A percentile compares a stretch with the other conserved stretches of the same genome.
Evolutionary conservation across 2,329 filamentous ascomycete genomes (phyloP).

Genomic region (Colletotrichum gigasporum): DNA sequence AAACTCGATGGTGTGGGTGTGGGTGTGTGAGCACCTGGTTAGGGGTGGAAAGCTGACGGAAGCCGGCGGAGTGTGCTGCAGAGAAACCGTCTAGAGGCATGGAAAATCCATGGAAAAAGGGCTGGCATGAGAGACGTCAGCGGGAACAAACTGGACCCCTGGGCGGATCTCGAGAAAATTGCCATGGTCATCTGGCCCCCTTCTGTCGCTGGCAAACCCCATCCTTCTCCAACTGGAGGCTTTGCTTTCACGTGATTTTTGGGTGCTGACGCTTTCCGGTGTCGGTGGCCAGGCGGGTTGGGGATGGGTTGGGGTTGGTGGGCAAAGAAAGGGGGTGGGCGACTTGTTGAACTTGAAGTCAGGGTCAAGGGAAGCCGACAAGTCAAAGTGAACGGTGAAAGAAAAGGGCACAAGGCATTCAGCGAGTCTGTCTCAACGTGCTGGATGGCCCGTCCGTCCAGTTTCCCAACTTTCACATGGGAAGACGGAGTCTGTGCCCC

Average conservation of each 20-base stretch:
- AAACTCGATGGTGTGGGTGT: no score
- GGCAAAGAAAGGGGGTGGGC: no score
- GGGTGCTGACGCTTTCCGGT: neutral
- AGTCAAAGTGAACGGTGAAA: neutral
- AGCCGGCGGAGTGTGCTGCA: neutral
- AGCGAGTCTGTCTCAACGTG: slow-evolving; percentile 1
- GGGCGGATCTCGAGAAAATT: slow-evolving; percentile 23
- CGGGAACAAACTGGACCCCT: slow-evolving; percentile 17
- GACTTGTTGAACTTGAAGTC: no score
- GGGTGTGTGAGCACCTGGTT: no score
- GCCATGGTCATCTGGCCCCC: slow-evolving; percentile 22
- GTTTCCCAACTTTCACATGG: slow-evolving; percentile 23
- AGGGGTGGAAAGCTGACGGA: neutral
- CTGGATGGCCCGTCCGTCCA: neutral
- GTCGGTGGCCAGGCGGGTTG: neutral
- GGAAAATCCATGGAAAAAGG: slow-evolving; percentile 1
- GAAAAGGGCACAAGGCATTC: neutral
- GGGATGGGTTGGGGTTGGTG: no score
- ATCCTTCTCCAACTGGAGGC: slow-evolving; percentile 4
- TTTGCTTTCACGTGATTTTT: slow-evolving; percentile 22
- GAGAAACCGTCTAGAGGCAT: neutral
- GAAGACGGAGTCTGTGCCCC: slow-evolving; percentile 16
- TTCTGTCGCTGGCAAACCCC: neutral
- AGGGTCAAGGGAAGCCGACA: neutral
- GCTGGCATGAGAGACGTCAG: neutral